These are phyloP conservation scores for Auxenochlorella pyrenoidosa DNA, from an alignment of 139 green algal species.

Conservation along the genomic window DNA sequence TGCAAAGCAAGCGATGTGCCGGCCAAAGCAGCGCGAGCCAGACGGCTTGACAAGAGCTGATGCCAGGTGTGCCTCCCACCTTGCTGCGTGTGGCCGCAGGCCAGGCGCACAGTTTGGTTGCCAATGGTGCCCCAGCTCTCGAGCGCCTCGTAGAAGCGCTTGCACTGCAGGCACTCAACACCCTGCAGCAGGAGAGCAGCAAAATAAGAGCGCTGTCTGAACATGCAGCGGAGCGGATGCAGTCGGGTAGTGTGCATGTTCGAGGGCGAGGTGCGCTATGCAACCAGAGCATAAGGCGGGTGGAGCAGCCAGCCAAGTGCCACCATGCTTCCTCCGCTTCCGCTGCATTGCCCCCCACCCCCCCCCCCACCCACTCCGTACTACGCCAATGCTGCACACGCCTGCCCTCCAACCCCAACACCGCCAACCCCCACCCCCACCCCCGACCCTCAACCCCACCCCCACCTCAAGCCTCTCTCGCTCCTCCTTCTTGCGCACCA, in stretches of 20 bases:
- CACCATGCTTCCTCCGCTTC: neutral
- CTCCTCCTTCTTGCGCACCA: conserved; percentile 55
- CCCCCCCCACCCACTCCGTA: neutral
- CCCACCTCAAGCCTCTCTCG: conserved; percentile 48
- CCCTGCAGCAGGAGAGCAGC: neutral
- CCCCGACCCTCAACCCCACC: neutral
- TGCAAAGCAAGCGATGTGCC: neutral
- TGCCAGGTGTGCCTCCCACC: neutral
- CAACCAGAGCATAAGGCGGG: too few relatives aligned
- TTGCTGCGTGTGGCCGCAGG: conserved; percentile 29
- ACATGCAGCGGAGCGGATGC: too few relatives aligned
- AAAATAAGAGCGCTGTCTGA: too few relatives aligned
- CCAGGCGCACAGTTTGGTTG: neutral
- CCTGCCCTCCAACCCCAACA: too few relatives aligned
- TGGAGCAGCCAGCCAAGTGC: neutral
- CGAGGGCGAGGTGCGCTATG: too few relatives aligned
- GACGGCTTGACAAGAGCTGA: neutral
- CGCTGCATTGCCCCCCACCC: neutral
- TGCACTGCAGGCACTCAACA: conserved; percentile 56
- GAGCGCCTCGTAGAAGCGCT: conserved; percentile 55
- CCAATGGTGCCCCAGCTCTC: conserved; percentile 45
- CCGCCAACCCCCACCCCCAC: too few relatives aligned
- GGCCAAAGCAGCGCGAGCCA: neutral
- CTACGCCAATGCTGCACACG: neutral
- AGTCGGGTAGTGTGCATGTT: too few relatives aligned